Evolutionary conservation across 257 asterid species (phyloP).

Genomic region (Solanum sparsipilum): DNA sequence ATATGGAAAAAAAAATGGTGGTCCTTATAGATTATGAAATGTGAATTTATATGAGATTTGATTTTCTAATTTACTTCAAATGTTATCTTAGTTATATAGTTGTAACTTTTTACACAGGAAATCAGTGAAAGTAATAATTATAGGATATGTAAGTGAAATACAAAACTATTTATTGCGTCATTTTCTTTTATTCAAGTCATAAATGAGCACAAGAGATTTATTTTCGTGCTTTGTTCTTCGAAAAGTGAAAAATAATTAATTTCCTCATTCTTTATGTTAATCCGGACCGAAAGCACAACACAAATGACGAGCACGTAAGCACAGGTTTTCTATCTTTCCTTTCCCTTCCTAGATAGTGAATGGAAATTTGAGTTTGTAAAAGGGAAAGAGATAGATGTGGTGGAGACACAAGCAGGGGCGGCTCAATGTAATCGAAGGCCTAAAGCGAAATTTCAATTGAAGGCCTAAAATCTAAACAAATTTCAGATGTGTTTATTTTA

Average conservation of each 20-base stretch:
- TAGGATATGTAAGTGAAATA: not conserved
- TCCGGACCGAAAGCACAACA: too few relatives aligned
- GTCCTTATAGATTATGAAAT: not conserved
- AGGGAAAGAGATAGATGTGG: too few relatives aligned
- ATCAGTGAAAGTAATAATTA: not conserved
- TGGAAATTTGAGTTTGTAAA: too few relatives aligned
- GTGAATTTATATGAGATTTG: not conserved
- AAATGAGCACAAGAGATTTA: not conserved
- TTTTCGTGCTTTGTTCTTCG: not conserved
- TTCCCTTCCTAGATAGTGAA: too few relatives aligned
- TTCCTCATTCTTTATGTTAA: not conserved
- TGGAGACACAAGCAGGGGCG: too few relatives aligned
- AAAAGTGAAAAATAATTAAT: not conserved
- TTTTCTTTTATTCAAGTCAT: not conserved
- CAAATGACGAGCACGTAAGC: too few relatives aligned
- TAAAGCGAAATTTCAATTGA: too few relatives aligned
- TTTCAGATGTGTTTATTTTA: too few relatives aligned
- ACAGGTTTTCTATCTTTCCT: too few relatives aligned
- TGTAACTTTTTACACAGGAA: not conserved
- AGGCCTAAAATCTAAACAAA: too few relatives aligned
- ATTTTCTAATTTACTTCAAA: not conserved
- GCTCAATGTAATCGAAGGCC: too few relatives aligned
- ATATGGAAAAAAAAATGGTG: not conserved
- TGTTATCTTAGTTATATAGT: not conserved
- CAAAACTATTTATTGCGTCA: not conserved